A percentile compares a stretch with the other conserved stretches of the same genome.
These are phyloP conservation scores for Pythium guiyangense DNA, from an alignment of 352 stramenopile species.

Conservation along the genomic window DNA sequence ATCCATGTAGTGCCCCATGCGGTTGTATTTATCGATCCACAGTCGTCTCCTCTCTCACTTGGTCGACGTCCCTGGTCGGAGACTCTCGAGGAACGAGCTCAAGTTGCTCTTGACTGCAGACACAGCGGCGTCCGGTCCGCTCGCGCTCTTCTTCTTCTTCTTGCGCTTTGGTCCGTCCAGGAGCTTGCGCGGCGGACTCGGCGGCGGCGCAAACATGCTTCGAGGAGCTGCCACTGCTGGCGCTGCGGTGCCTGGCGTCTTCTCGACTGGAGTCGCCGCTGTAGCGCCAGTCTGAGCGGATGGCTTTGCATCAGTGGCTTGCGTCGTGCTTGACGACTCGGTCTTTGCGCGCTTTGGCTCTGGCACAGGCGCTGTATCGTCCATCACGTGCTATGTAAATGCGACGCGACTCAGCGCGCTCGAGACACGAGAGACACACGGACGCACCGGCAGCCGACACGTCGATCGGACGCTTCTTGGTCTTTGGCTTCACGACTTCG, in stretches of 20 bases:
- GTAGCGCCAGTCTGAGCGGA: background rate
- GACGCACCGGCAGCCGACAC: background rate
- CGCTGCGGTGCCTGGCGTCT: background rate
- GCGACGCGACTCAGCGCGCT: constrained; percentile 1
- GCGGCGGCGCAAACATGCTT: constrained; percentile 43
- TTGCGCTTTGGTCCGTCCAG: constrained; percentile 53
- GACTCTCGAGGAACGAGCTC: constrained; percentile 51
- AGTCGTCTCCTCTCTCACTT: constrained; percentile 20
- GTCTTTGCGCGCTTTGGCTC: constrained; percentile 27
- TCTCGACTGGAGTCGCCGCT: background rate
- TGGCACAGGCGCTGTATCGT: background rate
- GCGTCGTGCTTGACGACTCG: background rate
- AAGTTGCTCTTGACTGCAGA: constrained; percentile 60
- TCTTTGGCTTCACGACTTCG: constrained; percentile 41
- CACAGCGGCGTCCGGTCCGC: constrained; percentile 22
- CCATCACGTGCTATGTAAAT: constrained; percentile 4
- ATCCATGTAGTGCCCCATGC: background rate
- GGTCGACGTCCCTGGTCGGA: constrained; percentile 23
- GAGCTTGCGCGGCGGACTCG: constrained; percentile 65
- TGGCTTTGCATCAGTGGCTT: background rate
- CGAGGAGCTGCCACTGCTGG: background rate
- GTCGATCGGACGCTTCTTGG: constrained; percentile 31
- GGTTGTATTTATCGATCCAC: background rate
- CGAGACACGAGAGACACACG: background rate
- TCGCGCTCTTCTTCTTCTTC: constrained; percentile 72